Conservation (phyloP, 2,329 filamentous ascomycete species). For the Penicillium hesseltinei region DNA sequence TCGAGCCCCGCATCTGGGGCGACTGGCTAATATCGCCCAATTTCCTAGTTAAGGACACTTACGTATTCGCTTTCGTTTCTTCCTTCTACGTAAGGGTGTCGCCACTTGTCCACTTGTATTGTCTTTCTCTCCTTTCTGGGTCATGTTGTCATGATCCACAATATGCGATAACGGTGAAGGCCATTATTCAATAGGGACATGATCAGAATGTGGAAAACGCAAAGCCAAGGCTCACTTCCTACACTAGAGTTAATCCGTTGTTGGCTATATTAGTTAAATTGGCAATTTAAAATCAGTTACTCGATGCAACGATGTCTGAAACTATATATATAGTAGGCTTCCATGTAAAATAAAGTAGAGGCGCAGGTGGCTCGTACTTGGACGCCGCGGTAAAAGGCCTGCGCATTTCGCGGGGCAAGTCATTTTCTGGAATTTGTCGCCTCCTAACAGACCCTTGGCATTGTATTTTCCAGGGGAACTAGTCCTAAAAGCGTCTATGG, state of each 20-base stretch:
- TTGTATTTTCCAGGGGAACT: not conserved
- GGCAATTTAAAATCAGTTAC: not conserved
- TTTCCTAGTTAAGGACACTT: not conserved
- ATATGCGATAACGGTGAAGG: not conserved
- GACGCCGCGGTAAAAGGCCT: not conserved
- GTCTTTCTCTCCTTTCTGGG: not conserved
- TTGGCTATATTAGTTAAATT: not conserved
- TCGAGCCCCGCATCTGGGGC: conserved; percentile 4
- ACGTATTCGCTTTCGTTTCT: not conserved
- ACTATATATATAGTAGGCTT: not conserved
- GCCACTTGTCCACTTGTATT: not conserved
- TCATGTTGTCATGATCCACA: not conserved
- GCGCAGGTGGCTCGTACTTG: not conserved
- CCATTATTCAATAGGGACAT: not conserved
- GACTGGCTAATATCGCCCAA: not conserved
- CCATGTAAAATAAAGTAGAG: not conserved
- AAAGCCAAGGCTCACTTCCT: conserved; percentile 1
- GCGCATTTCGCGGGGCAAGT: not conserved
- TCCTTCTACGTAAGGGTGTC: not conserved
- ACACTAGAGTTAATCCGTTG: conserved; percentile 3
- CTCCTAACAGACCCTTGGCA: not conserved
- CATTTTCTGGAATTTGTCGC: not conserved
- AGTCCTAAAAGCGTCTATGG: not conserved
- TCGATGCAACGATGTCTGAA: not conserved
- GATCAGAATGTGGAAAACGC: not conserved